These are phyloP conservation scores for Aspergillus sp. DNA, from an alignment of 2,329 filamentous ascomycete genomes.

Conservation along the genomic window DNA sequence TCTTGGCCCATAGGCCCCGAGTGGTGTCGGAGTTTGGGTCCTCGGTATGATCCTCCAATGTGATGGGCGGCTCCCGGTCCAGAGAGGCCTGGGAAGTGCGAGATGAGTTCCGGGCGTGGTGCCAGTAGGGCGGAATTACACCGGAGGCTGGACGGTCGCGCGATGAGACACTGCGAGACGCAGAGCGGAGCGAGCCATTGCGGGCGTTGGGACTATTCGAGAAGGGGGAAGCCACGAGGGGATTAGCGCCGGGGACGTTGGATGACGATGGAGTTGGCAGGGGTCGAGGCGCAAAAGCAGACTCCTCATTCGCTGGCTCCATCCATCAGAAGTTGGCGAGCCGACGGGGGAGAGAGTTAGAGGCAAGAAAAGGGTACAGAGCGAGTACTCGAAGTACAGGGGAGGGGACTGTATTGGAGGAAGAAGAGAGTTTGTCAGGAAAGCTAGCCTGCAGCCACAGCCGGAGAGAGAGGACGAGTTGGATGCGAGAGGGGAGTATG, in stretches of 20 bases:
- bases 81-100: constrained; percentile 32
- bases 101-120: constrained; percentile 33
- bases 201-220: constrained; percentile 3
- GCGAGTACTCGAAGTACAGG: too few relatives aligned
- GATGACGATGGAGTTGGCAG: constrained; percentile 3
- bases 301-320: constrained; percentile 33
- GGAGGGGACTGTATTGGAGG: not conserved
- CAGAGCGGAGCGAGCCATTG: constrained; percentile 9
- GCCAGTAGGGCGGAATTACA: constrained; percentile 38
- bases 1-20: constrained; percentile 53
- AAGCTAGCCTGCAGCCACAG: too few relatives aligned
- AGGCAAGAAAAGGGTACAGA: too few relatives aligned
- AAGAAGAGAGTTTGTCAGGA: not conserved
- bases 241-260: constrained; percentile 6
- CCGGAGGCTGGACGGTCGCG: constrained; percentile 20
- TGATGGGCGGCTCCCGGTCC: constrained; percentile 41
- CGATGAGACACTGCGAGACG: constrained; percentile 8
- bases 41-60: constrained; percentile 55
- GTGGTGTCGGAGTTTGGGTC: constrained; percentile 47
- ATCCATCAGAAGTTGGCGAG: constrained; percentile 27
- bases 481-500: not conserved
- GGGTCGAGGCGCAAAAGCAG: constrained; percentile 20
- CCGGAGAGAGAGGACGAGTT: not conserved
- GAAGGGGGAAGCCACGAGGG: constrained; percentile 5
- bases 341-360: constrained; percentile 1